Evolutionary conservation across 2,329 filamentous ascomycete genomes (phyloP).

Genomic region (Diaporthe amygdali): DNA sequence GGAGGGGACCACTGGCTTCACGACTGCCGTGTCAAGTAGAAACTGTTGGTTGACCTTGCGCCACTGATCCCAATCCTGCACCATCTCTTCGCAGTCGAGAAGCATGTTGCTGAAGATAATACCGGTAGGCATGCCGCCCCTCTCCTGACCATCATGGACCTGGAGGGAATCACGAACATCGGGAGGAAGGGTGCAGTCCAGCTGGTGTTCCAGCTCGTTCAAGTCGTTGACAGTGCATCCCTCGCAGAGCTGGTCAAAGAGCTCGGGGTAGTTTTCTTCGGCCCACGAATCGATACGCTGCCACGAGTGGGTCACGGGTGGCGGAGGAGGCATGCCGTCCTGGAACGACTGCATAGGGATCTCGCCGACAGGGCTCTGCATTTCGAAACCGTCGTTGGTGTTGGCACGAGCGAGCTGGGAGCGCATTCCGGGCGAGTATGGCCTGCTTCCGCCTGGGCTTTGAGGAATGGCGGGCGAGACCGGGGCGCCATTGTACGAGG

Average conservation of each 20-base stretch:
- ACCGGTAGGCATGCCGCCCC: conserved; percentile 87
- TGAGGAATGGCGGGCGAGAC: conserved; percentile 50
- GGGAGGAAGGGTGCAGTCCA: conserved; percentile 91
- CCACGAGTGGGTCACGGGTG: conserved; percentile 90
- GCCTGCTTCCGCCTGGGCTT: conserved; percentile 66
- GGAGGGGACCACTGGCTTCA: conserved; percentile 67
- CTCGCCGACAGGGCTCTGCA: conserved; percentile 73
- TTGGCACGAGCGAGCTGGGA: conserved; percentile 74
- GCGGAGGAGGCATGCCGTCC: conserved; percentile 87
- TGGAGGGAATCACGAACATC: conserved; percentile 92
- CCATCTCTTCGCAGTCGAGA: conserved; percentile 96
- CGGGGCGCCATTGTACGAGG: conserved; percentile 66
- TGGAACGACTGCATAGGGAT: conserved; percentile 97
- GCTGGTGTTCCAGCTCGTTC: conserved; percentile 94
- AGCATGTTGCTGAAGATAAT: conserved; percentile 95
- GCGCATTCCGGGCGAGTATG: conserved; percentile 90
- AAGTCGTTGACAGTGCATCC: conserved; percentile 92
- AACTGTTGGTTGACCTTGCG: conserved; percentile 90
- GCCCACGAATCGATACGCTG: conserved; percentile 91
- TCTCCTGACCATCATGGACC: conserved; percentile 95
- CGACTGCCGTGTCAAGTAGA: conserved; percentile 65
- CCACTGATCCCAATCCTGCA: conserved; percentile 98
- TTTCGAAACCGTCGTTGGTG: conserved; percentile 71
- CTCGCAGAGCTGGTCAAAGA: conserved; percentile 92
- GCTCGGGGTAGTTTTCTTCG: conserved; percentile 93